A percentile compares a stretch with the other conserved stretches of the same genome.
Conservation (phyloP, 106 monocot genomes). For the Acorus gramineus region DNA sequence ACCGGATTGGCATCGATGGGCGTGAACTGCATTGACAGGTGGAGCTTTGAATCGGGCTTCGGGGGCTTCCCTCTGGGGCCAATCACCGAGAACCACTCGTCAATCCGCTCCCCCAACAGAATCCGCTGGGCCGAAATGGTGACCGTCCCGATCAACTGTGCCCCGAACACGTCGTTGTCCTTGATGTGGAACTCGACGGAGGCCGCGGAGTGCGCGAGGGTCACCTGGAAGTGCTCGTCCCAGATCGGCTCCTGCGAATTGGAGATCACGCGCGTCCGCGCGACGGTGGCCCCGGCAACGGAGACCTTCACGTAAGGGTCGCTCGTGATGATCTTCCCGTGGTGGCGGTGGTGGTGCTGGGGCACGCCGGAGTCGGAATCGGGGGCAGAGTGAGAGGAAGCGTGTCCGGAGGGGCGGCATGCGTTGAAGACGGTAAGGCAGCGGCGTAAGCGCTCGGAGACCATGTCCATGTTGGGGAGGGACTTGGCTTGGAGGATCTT, state of each 20-base stretch:
- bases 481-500: slow-evolving; percentile 36
- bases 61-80: slow-evolving; percentile 29
- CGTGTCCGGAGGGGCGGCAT: slow-evolving; percentile 12
- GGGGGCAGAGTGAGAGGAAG: background rate
- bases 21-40: slow-evolving; percentile 23
- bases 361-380: background rate
- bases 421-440: slow-evolving; percentile 16
- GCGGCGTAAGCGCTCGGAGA: slow-evolving; percentile 43
- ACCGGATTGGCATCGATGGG: slow-evolving; percentile 16
- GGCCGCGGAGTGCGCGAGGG: slow-evolving; percentile 40
- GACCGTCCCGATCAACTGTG: slow-evolving; percentile 53
- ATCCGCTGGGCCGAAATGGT: slow-evolving; percentile 19
- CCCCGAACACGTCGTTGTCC: slow-evolving; percentile 65
- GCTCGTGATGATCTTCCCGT: slow-evolving; percentile 40
- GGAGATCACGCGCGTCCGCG: slow-evolving; percentile 58
- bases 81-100: slow-evolving; percentile 38
- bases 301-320: slow-evolving; percentile 73
- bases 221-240: slow-evolving; percentile 50
- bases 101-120: slow-evolving; percentile 10
- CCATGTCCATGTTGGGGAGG: slow-evolving; percentile 66
- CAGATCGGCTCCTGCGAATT: slow-evolving; percentile 44
- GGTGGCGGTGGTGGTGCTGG: slow-evolving; percentile 5
- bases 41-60: slow-evolving; percentile 37
- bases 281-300: slow-evolving; percentile 41
- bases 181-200: slow-evolving; percentile 42